Evolutionary conservation across 331 rosid genomes (phyloP).

Genomic region (Malus hybrid): DNA sequence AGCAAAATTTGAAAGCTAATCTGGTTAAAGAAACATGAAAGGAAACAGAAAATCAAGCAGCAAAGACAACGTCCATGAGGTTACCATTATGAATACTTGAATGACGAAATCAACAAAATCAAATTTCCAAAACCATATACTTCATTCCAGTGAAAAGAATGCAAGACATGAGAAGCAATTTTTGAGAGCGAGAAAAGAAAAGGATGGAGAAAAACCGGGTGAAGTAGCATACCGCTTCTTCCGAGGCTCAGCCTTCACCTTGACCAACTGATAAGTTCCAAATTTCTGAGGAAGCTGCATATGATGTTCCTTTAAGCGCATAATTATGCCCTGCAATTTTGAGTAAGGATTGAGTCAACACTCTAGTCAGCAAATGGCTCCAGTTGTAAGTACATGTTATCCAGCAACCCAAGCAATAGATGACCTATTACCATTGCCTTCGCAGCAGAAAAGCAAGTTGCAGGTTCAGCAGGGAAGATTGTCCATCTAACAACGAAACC

Average conservation of each 20-base stretch:
- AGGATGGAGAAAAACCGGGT: not conserved
- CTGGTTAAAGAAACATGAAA: not conserved
- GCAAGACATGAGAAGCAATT: not conserved
- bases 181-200: not conserved
- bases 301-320: slow-evolving; percentile 25
- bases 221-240: slow-evolving; percentile 16
- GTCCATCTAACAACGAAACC: slow-evolving; percentile 22
- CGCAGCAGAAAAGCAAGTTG: slow-evolving; percentile 21
- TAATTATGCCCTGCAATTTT: slow-evolving; percentile 22
- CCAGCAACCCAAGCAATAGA: not conserved
- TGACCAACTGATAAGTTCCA: slow-evolving; percentile 38
- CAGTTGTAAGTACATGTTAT: not conserved
- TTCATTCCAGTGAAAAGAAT: not conserved
- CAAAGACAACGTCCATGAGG: not conserved
- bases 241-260: slow-evolving; percentile 27
- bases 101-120: not conserved
- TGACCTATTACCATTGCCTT: slow-evolving; percentile 31
- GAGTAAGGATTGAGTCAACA: not conserved
- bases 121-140: not conserved
- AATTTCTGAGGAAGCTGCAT: slow-evolving; percentile 43
- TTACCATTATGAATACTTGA: not conserved
- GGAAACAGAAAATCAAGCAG: not conserved
- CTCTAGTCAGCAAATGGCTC: not conserved
- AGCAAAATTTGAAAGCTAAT: not conserved
- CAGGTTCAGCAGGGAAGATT: slow-evolving; percentile 26